Conservation (phyloP, 2,329 filamentous ascomycete species). For the Microsporum canis region DNA sequence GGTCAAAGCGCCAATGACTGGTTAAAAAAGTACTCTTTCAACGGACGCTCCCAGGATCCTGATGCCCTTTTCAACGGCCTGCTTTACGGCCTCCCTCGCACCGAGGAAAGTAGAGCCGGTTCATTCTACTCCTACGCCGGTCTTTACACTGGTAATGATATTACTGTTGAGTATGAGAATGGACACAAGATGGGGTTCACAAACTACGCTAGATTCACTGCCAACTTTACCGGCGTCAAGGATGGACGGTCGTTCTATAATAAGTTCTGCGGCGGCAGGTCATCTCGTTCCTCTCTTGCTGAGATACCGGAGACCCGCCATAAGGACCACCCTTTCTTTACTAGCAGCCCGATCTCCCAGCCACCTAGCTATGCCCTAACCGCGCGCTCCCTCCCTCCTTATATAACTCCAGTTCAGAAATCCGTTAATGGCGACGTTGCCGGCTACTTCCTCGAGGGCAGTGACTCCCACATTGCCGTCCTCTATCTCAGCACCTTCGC, state of each 20-base stretch:
- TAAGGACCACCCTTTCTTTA: conserved; percentile 3
- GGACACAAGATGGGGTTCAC: conserved; percentile 19
- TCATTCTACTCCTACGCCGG: conserved; percentile 9
- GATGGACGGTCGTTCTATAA: conserved; percentile 33
- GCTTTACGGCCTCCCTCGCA: conserved; percentile 17
- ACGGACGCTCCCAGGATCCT: conserved; percentile 18
- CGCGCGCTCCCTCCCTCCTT: conserved; percentile 29
- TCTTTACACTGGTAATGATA: conserved; percentile 20
- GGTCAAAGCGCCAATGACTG: conserved; percentile 20
- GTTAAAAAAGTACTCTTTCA: conserved; percentile 17
- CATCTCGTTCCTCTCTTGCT: too few species aligned
- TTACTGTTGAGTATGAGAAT: conserved; percentile 23
- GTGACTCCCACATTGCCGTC: conserved; percentile 34
- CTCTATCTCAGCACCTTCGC: conserved; percentile 34
- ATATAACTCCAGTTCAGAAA: conserved; percentile 26
- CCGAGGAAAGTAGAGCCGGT: conserved; percentile 1
- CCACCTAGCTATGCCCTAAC: conserved; percentile 20
- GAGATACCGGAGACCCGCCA: background rate
- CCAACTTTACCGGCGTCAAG: conserved; percentile 26
- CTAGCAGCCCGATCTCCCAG: conserved; percentile 30
- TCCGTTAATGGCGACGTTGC: conserved; percentile 26
- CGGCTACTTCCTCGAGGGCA: conserved; percentile 36
- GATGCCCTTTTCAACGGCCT: conserved; percentile 26
- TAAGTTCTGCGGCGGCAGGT: conserved; percentile 23
- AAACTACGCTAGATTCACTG: conserved; percentile 18